These are phyloP conservation scores for Fusarium sp. DNA, from an alignment of 2,329 filamentous ascomycete genomes.

Conservation along the genomic window DNA sequence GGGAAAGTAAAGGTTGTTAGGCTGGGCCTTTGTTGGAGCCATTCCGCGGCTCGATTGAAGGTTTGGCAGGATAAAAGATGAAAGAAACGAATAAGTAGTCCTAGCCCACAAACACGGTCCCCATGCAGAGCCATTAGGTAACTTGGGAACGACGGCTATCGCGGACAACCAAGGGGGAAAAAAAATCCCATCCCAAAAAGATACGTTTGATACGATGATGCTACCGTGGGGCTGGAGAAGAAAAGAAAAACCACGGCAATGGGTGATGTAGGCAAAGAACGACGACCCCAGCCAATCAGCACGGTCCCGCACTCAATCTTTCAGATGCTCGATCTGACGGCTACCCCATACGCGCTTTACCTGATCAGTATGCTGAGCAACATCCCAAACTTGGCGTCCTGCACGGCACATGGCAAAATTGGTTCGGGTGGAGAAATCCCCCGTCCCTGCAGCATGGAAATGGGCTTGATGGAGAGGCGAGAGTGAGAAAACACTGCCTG, in stretches of 20 bases:
- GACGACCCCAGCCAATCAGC: conserved; percentile 19
- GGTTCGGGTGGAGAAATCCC: conserved; percentile 14
- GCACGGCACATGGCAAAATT: conserved; percentile 25
- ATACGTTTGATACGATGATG: background rate
- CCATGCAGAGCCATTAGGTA: background rate
- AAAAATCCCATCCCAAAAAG: background rate
- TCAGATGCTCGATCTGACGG: conserved; percentile 34
- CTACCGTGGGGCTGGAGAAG: background rate
- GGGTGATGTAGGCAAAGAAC: background rate
- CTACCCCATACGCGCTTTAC: conserved; percentile 30
- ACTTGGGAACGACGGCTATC: background rate
- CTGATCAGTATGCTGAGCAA: conserved; percentile 33
- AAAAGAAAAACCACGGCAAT: background rate
- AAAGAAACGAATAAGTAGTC: background rate
- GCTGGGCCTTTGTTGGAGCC: background rate
- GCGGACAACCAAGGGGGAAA: background rate
- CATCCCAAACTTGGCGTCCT: conserved; percentile 34
- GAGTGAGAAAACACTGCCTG: conserved; percentile 22
- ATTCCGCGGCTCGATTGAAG: background rate
- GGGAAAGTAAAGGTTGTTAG: background rate
- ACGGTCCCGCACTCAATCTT: conserved; percentile 26
- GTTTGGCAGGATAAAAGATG: background rate
- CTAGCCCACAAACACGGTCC: background rate
- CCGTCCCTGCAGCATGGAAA: conserved; percentile 29
- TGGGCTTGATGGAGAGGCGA: background rate